Evolutionary conservation across 176 grass and related monocot genomes (phyloP), one percentile per base, ranked within the genome.

Genomic region (Lolium rigidum): DNA sequence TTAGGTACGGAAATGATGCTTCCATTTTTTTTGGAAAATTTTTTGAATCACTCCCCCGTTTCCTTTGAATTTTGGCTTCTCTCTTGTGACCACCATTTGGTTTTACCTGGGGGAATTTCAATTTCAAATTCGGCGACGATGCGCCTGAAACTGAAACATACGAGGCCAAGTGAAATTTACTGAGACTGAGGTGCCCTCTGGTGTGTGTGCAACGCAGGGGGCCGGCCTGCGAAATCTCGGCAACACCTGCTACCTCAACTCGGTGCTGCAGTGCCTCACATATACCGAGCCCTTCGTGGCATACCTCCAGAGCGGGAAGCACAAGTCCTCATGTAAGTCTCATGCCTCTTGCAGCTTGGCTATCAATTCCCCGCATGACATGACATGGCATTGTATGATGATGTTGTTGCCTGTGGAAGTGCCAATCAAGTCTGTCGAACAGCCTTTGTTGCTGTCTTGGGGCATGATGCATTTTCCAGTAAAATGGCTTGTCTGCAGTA

Each of bases 201-300:
- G 39, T 77, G 67, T 77, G 67, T 77, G 62, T 87, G 48, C 66
- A 65, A 87, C 58, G 22, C 89, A 95, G 94, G 94, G 89, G 73
- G 94, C 89, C 47, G 94, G 91, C 84, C 85, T 95, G 89, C 84
- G 54, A n/a, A 95, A 95, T 78, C 91, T 89, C 22, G 94, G 91
- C 35, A 93, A 95, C 21, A 93, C 94, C 8, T 95, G 91, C 81
- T 95, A 93, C 81, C 91, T 95, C 61, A 93, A 95, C 77, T 95
- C 94, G 54, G 94, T 95, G 58, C 88, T 95, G 82, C 94, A 95
- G 71, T 93, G 94, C 80, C 82, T 95, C 51, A 95, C 94, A 69
- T 93, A 95, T 10, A 93, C 91, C 3, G 91, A 95, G 77, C 94
- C 94, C 26, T 93, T 93, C 86, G 94, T 89, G 26, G 94, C 91